Conservation (phyloP, 768 basidiomycete species). For the Tulasnella sp. region DNA sequence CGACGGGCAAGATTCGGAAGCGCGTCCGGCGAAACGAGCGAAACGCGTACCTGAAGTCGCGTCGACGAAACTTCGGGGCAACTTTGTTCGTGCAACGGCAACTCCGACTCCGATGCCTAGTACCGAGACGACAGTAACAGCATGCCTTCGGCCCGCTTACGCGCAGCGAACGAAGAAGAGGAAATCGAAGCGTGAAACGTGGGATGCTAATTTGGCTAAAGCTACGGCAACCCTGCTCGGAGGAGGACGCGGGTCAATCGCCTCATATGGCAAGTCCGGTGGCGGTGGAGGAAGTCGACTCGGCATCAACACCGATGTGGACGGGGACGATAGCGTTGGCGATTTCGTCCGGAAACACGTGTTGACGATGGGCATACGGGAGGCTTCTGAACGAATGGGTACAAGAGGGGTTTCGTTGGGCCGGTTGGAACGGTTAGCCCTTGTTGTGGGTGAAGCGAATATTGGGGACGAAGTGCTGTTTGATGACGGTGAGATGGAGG, state of each 20-base stretch:
- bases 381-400: background rate
- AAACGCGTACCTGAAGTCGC: slow-evolving; percentile 5
- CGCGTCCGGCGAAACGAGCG: background rate
- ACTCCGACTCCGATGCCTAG: background rate
- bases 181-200: slow-evolving; percentile 7
- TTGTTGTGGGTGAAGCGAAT: slow-evolving; percentile 36
- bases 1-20: slow-evolving; percentile 11
- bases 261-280: background rate
- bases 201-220: slow-evolving; percentile 11
- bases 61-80: slow-evolving; percentile 14
- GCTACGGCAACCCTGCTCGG: slow-evolving; percentile 26
- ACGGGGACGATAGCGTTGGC: background rate
- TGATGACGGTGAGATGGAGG: slow-evolving; percentile 62
- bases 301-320: background rate
- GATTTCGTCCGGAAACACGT: slow-evolving; percentile 16
- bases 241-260: slow-evolving; percentile 1
- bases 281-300: background rate
- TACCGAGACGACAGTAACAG: background rate
- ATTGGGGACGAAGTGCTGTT: slow-evolving; percentile 73
- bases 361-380: slow-evolving; percentile 4
- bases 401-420: slow-evolving; percentile 34
- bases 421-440: slow-evolving; percentile 51
- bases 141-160: slow-evolving; percentile 25
- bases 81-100: background rate
- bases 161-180: slow-evolving; percentile 14